A percentile compares a stretch with the other conserved stretches of the same genome.
These are phyloP conservation scores for Pseudocercospora pini-densiflorae DNA, from an alignment of 2,329 filamentous ascomycete species.

Conservation along the genomic window DNA sequence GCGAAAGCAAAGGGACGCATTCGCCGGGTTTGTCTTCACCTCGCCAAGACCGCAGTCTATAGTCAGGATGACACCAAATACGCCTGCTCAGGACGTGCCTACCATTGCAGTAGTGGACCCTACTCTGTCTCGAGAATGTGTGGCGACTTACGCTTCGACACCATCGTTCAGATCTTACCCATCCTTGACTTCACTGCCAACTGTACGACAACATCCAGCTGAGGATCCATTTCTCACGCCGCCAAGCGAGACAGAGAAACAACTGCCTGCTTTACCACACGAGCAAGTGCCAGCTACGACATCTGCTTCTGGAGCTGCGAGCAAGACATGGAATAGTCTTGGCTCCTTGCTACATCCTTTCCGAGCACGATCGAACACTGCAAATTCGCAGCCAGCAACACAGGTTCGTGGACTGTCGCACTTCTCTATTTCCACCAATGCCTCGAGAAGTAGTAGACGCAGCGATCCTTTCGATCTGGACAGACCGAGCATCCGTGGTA, in stretches of 20 bases:
- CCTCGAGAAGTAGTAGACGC: conserved; percentile 19
- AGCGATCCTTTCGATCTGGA: conserved; percentile 33
- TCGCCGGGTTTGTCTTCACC: conserved; percentile 25
- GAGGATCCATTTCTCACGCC: conserved; percentile 37
- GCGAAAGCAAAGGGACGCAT: conserved; percentile 28
- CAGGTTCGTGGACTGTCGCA: conserved; percentile 3
- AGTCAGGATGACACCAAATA: conserved; percentile 13
- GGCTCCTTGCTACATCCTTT: background rate
- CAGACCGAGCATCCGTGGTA: conserved; percentile 18
- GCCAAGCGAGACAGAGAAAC: conserved; percentile 15
- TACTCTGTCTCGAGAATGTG: conserved; percentile 31
- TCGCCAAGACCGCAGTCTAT: conserved; percentile 13
- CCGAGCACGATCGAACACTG: background rate
- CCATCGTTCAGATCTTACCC: conserved; percentile 34
- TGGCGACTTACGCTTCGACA: conserved; percentile 21
- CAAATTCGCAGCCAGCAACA: conserved; percentile 11
- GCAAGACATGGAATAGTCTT: background rate
- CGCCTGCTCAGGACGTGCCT: conserved; percentile 12
- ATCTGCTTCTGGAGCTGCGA: background rate
- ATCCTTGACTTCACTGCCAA: conserved; percentile 29
- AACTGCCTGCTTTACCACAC: background rate
- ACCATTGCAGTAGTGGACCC: conserved; percentile 29
- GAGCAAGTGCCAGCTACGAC: background rate
- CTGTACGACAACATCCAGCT: conserved; percentile 30
- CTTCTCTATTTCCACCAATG: conserved; percentile 20